A percentile compares a stretch with the other conserved stretches of the same genome.
phyloP scores from a whole-genome alignment of 1,284 basidiomycete species.

The Microbotryum violaceum region DNA sequence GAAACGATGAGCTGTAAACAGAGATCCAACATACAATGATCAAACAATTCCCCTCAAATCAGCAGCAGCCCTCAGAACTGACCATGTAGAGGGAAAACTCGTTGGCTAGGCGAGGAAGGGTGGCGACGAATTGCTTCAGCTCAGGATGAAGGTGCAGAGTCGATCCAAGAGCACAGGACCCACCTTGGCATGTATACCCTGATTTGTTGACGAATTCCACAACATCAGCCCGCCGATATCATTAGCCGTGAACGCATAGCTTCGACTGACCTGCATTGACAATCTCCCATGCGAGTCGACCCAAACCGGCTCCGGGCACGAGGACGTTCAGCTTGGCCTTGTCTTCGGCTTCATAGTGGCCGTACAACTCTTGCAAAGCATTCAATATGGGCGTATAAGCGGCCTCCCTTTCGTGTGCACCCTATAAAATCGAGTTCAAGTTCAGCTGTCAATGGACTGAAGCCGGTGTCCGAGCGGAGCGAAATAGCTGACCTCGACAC shows the following conservation, averaged over 20 bases:
- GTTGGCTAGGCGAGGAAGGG: conserved; percentile 83
- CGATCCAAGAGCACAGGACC: neutral
- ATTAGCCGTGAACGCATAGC: neutral
- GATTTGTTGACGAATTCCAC: neutral
- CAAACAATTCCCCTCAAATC: conserved; percentile 46
- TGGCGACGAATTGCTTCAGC: conserved; percentile 37
- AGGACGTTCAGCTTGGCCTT: conserved; percentile 62
- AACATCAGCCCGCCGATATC: neutral
- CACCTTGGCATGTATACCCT: conserved; percentile 15
- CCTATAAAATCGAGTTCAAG: conserved; percentile 45
- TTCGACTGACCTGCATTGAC: conserved; percentile 58
- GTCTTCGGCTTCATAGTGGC: conserved; percentile 38
- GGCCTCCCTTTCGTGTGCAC: conserved; percentile 61
- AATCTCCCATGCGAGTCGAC: conserved; percentile 75
- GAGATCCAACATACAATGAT: conserved; percentile 37
- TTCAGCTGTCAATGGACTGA: no score
- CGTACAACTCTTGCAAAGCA: conserved; percentile 60
- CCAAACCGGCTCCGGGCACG: conserved; percentile 80
- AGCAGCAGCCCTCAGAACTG: conserved; percentile 61
- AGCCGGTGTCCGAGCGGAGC: no score
- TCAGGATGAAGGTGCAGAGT: neutral
- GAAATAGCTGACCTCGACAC: conserved; percentile 53
- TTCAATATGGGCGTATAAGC: conserved; percentile 73
- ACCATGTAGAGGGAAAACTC: conserved; percentile 94
- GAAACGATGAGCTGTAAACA: conserved; percentile 22